Evolutionary conservation across 495 filamentous ascomycete genomes (phyloP).

Genomic region (Penicillium manginii): DNA sequence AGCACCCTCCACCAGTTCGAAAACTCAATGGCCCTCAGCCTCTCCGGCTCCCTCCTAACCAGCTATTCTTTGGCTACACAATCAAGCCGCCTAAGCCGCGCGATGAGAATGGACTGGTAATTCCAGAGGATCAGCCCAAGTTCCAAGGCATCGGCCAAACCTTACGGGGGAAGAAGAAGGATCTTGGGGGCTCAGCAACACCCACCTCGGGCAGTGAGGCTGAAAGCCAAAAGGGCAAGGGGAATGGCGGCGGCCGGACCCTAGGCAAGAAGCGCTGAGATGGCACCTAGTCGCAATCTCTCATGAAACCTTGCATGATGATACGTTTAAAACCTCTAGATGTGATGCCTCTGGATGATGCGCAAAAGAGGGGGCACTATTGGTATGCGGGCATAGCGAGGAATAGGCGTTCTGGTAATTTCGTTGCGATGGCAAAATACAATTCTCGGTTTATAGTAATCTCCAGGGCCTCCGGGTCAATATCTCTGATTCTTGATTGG

Average conservation of each 20-base stretch:
- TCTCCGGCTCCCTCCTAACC: conserved; percentile 80
- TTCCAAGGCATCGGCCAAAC: conserved; percentile 91
- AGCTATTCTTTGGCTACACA: conserved; percentile 95
- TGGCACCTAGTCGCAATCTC: not conserved
- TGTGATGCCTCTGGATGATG: conserved; percentile 18
- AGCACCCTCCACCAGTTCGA: conserved; percentile 46
- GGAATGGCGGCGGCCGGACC: conserved; percentile 24
- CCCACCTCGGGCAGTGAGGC: conserved; percentile 41
- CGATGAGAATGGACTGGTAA: conserved; percentile 65
- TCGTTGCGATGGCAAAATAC: conserved; percentile 1
- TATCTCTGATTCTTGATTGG: no score
- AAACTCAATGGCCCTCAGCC: conserved; percentile 83
- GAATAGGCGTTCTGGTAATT: conserved; percentile 28
- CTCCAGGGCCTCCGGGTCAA: not conserved
- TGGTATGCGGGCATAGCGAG: conserved; percentile 35
- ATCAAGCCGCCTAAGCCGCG: conserved; percentile 84
- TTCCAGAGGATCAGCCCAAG: conserved; percentile 67
- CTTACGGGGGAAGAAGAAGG: conserved; percentile 68
- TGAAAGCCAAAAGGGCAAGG: conserved; percentile 35
- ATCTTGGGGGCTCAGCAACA: conserved; percentile 38
- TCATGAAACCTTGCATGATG: conserved; percentile 14
- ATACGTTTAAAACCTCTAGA: conserved; percentile 18
- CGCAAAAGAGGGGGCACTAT: conserved; percentile 1
- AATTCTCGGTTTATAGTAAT: not conserved
- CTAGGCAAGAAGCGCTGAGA: conserved; percentile 29